A percentile compares a stretch with the other conserved stretches of the same genome.
These are phyloP conservation scores for Exophiala phaeomuriformis DNA, from an alignment of 2,329 filamentous ascomycete species.

Conservation along the genomic window DNA sequence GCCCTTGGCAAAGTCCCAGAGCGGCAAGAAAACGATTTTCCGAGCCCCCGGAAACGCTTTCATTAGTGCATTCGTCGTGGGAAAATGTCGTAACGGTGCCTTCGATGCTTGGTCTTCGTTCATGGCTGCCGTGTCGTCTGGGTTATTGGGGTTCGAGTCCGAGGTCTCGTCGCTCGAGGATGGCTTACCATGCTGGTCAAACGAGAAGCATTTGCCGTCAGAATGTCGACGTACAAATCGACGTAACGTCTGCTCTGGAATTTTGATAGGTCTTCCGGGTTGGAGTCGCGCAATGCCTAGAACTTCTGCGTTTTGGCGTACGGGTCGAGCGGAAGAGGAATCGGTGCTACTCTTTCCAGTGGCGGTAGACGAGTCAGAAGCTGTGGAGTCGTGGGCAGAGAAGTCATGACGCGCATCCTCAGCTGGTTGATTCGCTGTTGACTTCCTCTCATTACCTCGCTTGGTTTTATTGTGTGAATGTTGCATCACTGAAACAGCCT, in stretches of 20 bases:
- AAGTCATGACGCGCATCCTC: background rate
- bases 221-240: slow-evolving; percentile 42
- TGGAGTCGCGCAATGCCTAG: slow-evolving; percentile 7
- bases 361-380: slow-evolving; percentile 4
- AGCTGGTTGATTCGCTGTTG: background rate
- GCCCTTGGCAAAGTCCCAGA: slow-evolving; percentile 45
- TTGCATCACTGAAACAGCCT: slow-evolving; percentile 1
- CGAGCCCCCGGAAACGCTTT: slow-evolving; percentile 21
- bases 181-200: slow-evolving; percentile 73
- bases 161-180: slow-evolving; percentile 64
- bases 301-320: slow-evolving; percentile 29
- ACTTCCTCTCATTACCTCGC: background rate
- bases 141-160: slow-evolving; percentile 19
- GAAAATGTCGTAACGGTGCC: slow-evolving; percentile 1
- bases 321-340: slow-evolving; percentile 3
- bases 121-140: slow-evolving; percentile 12
- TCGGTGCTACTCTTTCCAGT: slow-evolving; percentile 7
- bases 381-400: background rate
- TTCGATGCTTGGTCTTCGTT: background rate
- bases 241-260: slow-evolving; percentile 38
- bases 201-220: slow-evolving; percentile 54
- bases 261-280: slow-evolving; percentile 14
- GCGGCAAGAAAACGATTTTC: slow-evolving; percentile 40
- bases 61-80: slow-evolving; percentile 15
- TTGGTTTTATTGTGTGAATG: slow-evolving; percentile 4